Conservation (phyloP, 129 eudicot species). For the Cynara cardunculus region DNA sequence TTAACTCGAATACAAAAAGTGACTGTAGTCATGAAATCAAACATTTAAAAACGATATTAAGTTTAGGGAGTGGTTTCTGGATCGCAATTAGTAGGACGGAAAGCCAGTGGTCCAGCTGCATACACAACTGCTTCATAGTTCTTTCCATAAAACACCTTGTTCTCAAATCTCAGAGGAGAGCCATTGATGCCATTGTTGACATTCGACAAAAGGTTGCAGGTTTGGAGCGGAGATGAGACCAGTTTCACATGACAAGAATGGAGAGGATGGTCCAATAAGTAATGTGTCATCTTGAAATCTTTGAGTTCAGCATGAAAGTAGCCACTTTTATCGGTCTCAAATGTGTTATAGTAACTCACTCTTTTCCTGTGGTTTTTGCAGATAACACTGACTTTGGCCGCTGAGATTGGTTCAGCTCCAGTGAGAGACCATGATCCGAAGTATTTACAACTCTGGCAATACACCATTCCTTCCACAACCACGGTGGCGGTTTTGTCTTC, state of each 20-base stretch:
- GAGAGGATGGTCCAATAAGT: conserved; percentile 84
- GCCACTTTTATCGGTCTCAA: conserved; percentile 51
- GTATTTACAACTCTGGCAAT: conserved; percentile 78
- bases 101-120: conserved; percentile 77
- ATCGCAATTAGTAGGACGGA: conserved; percentile 60
- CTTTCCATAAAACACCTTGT: conserved; percentile 44
- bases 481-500: conserved; percentile 45
- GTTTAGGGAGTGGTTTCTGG: conserved; percentile 32
- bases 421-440: conserved; percentile 69
- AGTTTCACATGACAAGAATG: conserved; percentile 81
- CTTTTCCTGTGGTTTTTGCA: conserved; percentile 75
- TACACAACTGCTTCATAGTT: conserved; percentile 75
- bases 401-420: conserved; percentile 64
- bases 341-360: conserved; percentile 74
- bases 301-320: conserved; percentile 73
- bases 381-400: conserved; percentile 71
- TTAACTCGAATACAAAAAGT: conserved; percentile 13
- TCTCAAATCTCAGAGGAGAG: conserved; percentile 64
- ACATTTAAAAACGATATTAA: conserved; percentile 6
- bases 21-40: conserved; percentile 14
- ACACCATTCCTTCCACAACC: conserved; percentile 76
- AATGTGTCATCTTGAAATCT: conserved; percentile 59
- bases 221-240: conserved; percentile 66
- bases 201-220: conserved; percentile 62
- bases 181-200: conserved; percentile 84